Evolutionary conservation across 495 filamentous ascomycete genomes (phyloP).

Genomic region (Aspergillus ostianus): DNA sequence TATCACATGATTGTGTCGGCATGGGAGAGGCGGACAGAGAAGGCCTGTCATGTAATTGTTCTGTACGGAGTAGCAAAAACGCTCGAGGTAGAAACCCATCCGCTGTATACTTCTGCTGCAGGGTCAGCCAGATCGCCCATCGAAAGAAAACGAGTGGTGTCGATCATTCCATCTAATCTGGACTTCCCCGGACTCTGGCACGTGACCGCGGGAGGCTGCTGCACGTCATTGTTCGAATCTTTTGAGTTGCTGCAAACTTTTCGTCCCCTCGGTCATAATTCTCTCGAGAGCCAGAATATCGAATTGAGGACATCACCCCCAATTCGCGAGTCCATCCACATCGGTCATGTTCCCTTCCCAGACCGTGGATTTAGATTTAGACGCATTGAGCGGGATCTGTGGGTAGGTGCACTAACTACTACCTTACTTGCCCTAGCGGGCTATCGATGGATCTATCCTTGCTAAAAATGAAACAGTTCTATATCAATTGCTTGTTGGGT

Average conservation of each 20-base stretch:
- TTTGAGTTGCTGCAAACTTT: not conserved
- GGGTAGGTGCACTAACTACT: slow-evolving; percentile 52
- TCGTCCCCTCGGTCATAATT: not conserved
- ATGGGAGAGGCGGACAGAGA: not conserved
- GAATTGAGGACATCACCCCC: slow-evolving; percentile 10
- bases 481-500: slow-evolving; percentile 98
- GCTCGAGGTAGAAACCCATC: not conserved
- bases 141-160: no score
- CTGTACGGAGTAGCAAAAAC: not conserved
- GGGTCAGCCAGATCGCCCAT: no score
- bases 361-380: slow-evolving; percentile 68
- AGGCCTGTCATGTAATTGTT: no score
- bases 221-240: slow-evolving; percentile 13
- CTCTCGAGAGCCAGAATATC: not conserved
- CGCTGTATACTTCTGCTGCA: slow-evolving; percentile 1
- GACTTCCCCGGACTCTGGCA: not conserved
- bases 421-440: not conserved
- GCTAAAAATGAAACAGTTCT: slow-evolving; percentile 54
- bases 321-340: slow-evolving; percentile 10
- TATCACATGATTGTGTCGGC: slow-evolving; percentile 6
- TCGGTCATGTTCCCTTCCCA: slow-evolving; percentile 67
- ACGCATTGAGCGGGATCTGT: slow-evolving; percentile 85
- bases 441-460: not conserved
- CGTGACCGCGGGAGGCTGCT: not conserved
- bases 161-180: not conserved